These are phyloP conservation scores for Pestalotiopsis sp. DNA, from an alignment of 2,329 filamentous ascomycete species.

Conservation along the genomic window DNA sequence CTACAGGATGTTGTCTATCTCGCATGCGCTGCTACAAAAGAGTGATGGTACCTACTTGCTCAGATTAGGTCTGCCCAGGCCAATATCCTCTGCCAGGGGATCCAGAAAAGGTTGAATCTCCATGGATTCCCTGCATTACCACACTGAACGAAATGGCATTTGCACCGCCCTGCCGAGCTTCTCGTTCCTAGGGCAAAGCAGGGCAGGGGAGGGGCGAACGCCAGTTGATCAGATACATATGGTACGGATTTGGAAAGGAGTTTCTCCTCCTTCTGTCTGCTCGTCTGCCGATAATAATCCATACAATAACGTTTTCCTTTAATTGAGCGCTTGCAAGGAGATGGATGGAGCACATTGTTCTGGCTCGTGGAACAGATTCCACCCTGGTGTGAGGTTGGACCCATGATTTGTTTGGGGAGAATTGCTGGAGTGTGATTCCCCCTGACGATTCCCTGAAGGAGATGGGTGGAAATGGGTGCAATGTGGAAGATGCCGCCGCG, in stretches of 20 bases:
- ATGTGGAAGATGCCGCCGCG: not conserved
- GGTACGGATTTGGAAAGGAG: not conserved
- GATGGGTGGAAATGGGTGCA: not conserved
- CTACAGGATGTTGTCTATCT: not conserved
- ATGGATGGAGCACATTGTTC: slow-evolving; percentile 1
- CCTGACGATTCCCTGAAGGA: not conserved
- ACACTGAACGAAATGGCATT: not conserved
- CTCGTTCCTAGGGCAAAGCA: not conserved
- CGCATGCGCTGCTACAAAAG: not conserved
- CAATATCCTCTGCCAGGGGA: not conserved
- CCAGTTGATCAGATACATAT: not conserved
- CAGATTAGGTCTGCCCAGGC: not conserved
- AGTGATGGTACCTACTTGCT: not conserved
- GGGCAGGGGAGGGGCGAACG: not conserved
- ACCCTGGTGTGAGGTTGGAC: not conserved
- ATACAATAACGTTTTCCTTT: slow-evolving; percentile 11
- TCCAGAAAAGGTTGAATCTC: not conserved
- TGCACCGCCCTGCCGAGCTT: not conserved
- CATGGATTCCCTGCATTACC: not conserved
- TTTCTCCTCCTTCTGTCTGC: not conserved
- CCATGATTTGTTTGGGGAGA: slow-evolving; percentile 8
- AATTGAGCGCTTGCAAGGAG: slow-evolving; percentile 6
- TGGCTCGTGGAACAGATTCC: slow-evolving; percentile 9
- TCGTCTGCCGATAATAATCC: not conserved
- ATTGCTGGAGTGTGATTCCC: slow-evolving; percentile 6